Conservation (phyloP, 2,329 filamentous ascomycete genomes). For the Myriosclerotinia duriaeana region DNA sequence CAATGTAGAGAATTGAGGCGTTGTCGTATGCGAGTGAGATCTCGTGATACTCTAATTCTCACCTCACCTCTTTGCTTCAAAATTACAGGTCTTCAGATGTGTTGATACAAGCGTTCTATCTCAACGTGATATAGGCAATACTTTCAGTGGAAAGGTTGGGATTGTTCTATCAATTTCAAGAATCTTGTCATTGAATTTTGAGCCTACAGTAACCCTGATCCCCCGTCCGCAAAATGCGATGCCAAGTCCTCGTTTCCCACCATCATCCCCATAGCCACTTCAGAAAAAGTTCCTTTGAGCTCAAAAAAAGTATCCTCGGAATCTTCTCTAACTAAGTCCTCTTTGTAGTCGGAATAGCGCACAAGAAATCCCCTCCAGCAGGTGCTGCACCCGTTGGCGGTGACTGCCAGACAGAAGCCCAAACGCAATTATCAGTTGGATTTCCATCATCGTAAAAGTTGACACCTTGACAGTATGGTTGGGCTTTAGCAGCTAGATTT, state of each 20-base stretch:
- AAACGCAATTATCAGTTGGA: conserved; percentile 12
- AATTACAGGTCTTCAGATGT: not conserved
- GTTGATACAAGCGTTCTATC: not conserved
- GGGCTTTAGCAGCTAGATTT: not conserved
- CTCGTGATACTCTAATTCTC: conserved; percentile 1
- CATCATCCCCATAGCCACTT: not conserved
- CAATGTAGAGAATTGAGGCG: not conserved
- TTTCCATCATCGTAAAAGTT: conserved; percentile 17
- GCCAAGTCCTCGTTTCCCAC: not conserved
- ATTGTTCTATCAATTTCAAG: not conserved
- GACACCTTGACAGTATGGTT: not conserved
- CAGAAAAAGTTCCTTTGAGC: not conserved
- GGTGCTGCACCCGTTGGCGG: not conserved
- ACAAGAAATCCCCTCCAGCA: conserved; percentile 5
- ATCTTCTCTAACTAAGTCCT: not conserved
- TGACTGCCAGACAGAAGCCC: not conserved
- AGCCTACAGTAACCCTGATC: conserved; percentile 9
- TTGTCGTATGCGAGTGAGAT: not conserved
- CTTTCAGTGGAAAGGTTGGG: not conserved
- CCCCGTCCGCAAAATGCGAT: not conserved
- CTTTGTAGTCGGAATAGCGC: conserved; percentile 7
- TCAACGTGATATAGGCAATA: not conserved
- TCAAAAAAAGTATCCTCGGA: not conserved
- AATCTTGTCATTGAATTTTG: conserved; percentile 13
- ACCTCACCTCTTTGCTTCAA: not conserved